Percentiles rank a stretch among this genome's conserved stretches.
Conservation (phyloP, 1,139 yeast species). For the Taphrina wiesneri region DNA sequence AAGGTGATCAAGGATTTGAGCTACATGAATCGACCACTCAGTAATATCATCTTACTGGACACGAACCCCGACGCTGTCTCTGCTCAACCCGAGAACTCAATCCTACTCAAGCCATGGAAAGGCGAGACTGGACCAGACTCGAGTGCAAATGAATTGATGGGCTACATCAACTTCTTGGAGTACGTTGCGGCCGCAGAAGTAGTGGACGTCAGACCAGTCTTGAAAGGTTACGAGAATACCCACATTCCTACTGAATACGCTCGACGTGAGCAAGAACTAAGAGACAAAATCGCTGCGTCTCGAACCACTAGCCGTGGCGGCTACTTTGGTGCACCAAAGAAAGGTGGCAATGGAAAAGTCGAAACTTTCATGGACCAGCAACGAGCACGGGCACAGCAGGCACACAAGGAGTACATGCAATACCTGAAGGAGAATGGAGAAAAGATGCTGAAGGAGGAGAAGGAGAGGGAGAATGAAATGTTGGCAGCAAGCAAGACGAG, state of each 20-base stretch:
- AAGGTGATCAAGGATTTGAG: conserved; percentile 72
- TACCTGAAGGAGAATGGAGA: conserved; percentile 86
- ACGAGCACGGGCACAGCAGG: conserved; percentile 90
- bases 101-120: conserved; percentile 79
- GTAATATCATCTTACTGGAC: conserved; percentile 77
- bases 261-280: conserved; percentile 70
- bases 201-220: conserved; percentile 85
- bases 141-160: conserved; percentile 71
- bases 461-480: conserved; percentile 45
- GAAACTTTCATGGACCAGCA: conserved; percentile 89
- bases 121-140: conserved; percentile 56
- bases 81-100: conserved; percentile 89
- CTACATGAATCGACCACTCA: conserved; percentile 84
- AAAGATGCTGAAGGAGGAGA: conserved; percentile 77
- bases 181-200: conserved; percentile 89
- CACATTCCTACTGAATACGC: conserved; percentile 77
- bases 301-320: conserved; percentile 47
- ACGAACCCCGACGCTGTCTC: conserved; percentile 70
- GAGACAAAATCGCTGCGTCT: conserved; percentile 68
- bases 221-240: conserved; percentile 66
- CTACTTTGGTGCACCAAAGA: conserved; percentile 60
- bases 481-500: conserved; percentile 28
- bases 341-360: conserved; percentile 51
- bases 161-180: conserved; percentile 87
- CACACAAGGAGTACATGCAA: conserved; percentile 79